These are phyloP conservation scores for Dalechampia spathulata DNA, from an alignment of 441 rosid genomes.

Conservation along the genomic window DNA sequence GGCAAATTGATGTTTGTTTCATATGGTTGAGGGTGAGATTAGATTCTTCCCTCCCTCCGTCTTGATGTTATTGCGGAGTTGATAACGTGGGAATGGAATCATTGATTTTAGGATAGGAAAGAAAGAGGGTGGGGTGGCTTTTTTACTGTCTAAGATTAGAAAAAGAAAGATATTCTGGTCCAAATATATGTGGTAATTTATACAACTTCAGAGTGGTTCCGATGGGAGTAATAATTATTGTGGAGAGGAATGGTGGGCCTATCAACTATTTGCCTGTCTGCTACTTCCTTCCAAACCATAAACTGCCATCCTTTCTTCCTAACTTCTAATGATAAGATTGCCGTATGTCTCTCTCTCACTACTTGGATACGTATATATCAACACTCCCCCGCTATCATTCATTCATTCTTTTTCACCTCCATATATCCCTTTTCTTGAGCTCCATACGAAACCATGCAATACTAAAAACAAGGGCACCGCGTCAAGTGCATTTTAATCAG, in stretches of 20 bases:
- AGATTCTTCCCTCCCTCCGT: not conserved
- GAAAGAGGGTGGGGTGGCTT: not conserved
- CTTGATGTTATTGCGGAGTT: not conserved
- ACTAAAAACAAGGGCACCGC: too few species aligned
- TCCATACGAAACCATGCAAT: too few species aligned
- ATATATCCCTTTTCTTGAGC: too few species aligned
- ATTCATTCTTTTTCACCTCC: too few species aligned
- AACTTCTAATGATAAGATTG: too few species aligned
- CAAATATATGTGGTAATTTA: not conserved
- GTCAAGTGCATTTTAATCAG: too few species aligned
- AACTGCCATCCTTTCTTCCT: too few species aligned
- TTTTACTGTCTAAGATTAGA: conserved; percentile 8
- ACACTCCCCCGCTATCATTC: too few species aligned
- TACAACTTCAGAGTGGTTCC: not conserved
- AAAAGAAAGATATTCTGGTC: conserved; percentile 1
- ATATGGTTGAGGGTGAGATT: not conserved
- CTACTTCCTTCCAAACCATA: too few species aligned
- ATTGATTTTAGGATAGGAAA: not conserved
- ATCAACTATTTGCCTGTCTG: too few species aligned
- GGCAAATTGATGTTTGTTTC: not conserved
- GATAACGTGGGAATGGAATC: conserved; percentile 5
- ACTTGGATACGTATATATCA: too few species aligned
- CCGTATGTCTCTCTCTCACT: too few species aligned
- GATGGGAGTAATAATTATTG: not conserved
- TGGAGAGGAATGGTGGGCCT: not conserved